Base-by-base conservation (phyloP, 2,329 filamentous ascomycete genomes). In the Ophiostoma triangulosporum region DNA sequence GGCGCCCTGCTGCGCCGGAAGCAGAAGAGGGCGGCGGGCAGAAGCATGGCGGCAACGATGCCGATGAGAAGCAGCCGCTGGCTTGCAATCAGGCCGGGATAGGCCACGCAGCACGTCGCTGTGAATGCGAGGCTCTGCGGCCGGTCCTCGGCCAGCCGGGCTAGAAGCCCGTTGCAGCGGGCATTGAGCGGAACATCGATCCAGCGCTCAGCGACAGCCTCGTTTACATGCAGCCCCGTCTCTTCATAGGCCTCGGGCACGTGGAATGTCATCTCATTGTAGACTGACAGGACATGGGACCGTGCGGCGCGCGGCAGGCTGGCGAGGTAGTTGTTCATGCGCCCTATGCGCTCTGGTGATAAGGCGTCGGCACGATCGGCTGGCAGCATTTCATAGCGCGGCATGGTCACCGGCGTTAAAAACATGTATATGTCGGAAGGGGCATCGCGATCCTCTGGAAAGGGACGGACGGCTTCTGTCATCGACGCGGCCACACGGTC, bases 171-270 rank as follows among this genome's bases (percentile, higher is more conserved):
- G 61, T 81, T 81, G 64, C 78, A 81, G 45, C 73, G 71, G 27
- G 72, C 64, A 55, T 77, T 78, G 50, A 81, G 68, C 2, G 77
- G 62, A 17, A 80, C 62, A 59, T 81, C 73, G 14, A 74, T 71
- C 64, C 75, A 73, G 51, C 65, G 65, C 48, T 66, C 65, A 1
- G 72, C 70, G 27, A 79, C 68, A 26, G 62, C 65, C 14, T 71
- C 66, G 12, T 69, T 64, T 9, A 76, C 67, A 62, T 77, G 73
- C 24, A 80, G 59, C 14, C 76, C 75, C 55, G 71, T 72, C 43
- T 69, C 66, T 46, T 71, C 66, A 43, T 73, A 75, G 24, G 67
- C 61, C n/a, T 58, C 55, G 7, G 57, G 53, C 3, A 55, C 46
- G 31, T 62, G 62, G 15, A 62, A 60, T 1, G 68, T 70, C 73